Conservation (phyloP, 176 grass and related monocot genomes). For the Zizania latifolia region DNA sequence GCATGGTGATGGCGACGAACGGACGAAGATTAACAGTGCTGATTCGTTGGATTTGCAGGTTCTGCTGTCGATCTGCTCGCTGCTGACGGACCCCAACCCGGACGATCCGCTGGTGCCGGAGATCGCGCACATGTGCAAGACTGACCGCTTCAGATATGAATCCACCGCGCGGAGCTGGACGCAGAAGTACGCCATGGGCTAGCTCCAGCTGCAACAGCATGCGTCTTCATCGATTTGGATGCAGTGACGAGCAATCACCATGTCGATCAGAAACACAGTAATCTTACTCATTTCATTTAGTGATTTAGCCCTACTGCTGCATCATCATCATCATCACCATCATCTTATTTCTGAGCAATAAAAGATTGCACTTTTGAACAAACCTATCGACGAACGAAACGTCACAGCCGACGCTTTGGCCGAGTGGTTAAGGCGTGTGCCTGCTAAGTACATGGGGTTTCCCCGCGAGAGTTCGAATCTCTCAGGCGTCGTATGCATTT, state of each 20-base stretch:
- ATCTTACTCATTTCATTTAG: too few species aligned
- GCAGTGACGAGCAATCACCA: not conserved
- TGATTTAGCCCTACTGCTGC: not conserved
- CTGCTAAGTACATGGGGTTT: conserved; percentile 99
- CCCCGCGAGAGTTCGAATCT: conserved; percentile 92
- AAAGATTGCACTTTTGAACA: not conserved
- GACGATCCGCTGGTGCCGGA: conserved; percentile 81
- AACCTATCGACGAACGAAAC: too few species aligned
- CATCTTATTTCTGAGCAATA: not conserved
- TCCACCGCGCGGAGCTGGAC: conserved; percentile 63
- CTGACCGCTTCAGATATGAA: conserved; percentile 54
- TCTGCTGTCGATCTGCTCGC: conserved; percentile 71
- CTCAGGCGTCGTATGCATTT: conserved; percentile 80
- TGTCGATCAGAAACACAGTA: not conserved
- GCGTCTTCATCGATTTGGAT: too few species aligned
- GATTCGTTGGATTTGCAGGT: conserved; percentile 29
- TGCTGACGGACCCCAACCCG: conserved; percentile 76
- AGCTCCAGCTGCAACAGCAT: too few species aligned
- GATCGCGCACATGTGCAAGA: conserved; percentile 92
- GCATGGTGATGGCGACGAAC: not conserved
- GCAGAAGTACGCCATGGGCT: conserved; percentile 80
- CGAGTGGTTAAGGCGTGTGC: conserved; percentile 96
- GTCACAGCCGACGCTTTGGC: not conserved
- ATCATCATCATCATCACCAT: too few species aligned
- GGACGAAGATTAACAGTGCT: not conserved